A percentile compares a stretch with the other conserved stretches of the same genome.
Evolutionary conservation across 2,329 filamentous ascomycete genomes (phyloP).

Genomic region (Fusarium brevicatenulatum): DNA sequence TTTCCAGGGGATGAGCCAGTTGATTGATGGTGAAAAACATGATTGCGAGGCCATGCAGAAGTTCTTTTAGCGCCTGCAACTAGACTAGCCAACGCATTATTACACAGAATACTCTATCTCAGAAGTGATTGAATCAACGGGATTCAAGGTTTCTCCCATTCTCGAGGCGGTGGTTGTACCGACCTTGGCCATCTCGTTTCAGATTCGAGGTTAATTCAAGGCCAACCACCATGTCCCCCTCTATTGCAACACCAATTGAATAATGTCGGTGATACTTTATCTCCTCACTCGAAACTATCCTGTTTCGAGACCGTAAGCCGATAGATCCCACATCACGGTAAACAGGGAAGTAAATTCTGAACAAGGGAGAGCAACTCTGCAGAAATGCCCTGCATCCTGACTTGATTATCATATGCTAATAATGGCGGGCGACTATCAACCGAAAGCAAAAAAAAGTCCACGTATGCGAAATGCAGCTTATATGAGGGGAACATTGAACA

Average conservation of each 20-base stretch:
- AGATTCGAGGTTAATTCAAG: constrained; percentile 11
- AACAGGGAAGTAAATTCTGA: constrained; percentile 1
- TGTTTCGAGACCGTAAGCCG: not conserved
- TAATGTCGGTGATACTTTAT: not conserved
- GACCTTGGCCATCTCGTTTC: constrained; percentile 25
- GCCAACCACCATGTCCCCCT: not conserved
- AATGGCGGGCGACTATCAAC: not conserved
- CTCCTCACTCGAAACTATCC: constrained; percentile 5
- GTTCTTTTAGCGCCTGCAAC: constrained; percentile 2
- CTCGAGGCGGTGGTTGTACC: constrained; percentile 1
- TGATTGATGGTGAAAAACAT: constrained; percentile 1
- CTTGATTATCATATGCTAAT: not conserved
- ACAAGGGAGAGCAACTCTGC: not conserved
- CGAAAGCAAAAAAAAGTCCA: constrained; percentile 24
- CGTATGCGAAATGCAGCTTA: constrained; percentile 18
- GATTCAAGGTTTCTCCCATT: constrained; percentile 22
- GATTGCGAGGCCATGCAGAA: constrained; percentile 9
- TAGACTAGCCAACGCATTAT: constrained; percentile 2
- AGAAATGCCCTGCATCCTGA: not conserved
- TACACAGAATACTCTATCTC: constrained; percentile 2
- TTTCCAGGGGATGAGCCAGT: not conserved
- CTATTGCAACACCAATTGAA: constrained; percentile 7
- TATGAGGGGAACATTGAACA: constrained; percentile 10
- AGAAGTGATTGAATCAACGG: not conserved
- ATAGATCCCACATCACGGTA: constrained; percentile 11